Conservation (phyloP, 208 protist species). For the Leishmania lainsoni region DNA sequence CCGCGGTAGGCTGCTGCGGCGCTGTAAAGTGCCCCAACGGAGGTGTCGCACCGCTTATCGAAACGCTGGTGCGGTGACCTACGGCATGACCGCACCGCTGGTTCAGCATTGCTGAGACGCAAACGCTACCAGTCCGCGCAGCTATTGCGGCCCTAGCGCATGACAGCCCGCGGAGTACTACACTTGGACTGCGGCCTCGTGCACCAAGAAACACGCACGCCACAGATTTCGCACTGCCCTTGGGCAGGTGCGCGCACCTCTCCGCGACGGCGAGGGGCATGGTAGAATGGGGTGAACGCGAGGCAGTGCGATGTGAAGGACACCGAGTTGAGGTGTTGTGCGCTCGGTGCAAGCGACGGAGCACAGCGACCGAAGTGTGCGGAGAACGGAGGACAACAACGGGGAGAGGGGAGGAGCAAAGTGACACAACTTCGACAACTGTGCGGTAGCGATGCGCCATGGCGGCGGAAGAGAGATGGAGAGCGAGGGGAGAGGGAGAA, state of each 20-base stretch:
- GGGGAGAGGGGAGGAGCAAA: no score
- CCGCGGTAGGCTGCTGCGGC: neutral
- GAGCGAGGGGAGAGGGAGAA: neutral
- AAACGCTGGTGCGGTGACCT: neutral
- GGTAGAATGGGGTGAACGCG: neutral
- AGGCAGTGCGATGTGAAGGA: neutral
- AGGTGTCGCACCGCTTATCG: neutral
- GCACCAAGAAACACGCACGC: neutral
- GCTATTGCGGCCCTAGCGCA: neutral
- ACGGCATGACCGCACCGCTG: neutral
- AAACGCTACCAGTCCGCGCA: neutral
- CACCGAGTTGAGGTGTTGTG: neutral
- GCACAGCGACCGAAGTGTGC: neutral
- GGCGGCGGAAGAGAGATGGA: neutral
- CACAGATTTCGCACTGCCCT: neutral
- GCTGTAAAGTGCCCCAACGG: neutral
- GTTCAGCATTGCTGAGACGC: neutral
- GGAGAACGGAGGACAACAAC: neutral
- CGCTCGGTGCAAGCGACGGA: neutral
- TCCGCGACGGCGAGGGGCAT: neutral
- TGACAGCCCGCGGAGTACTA: neutral
- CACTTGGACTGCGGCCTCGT: neutral
- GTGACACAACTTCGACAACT: no score
- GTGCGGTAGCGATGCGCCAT: no score
- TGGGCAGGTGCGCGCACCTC: neutral